Conservation (phyloP, 345 rosid genomes). For the Moringa oleifera region DNA sequence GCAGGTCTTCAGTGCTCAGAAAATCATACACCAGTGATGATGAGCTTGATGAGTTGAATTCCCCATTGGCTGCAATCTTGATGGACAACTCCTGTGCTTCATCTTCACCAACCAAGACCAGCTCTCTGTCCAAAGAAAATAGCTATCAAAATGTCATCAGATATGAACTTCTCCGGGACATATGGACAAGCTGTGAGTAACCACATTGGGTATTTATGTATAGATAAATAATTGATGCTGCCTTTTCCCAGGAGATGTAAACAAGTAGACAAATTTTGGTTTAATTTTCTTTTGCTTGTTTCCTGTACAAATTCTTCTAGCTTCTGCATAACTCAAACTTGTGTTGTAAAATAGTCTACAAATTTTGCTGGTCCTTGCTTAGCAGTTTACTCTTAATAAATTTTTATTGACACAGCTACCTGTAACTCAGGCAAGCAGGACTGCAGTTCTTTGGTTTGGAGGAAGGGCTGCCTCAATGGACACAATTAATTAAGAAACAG, state of each 20-base stretch:
- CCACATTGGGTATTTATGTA: not conserved
- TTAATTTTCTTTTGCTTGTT: not conserved
- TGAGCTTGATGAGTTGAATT: slow-evolving; percentile 82
- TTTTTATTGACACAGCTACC: too few species aligned
- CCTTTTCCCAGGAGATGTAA: slow-evolving; percentile 16
- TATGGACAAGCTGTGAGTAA: slow-evolving; percentile 65
- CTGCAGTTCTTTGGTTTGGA: too few species aligned
- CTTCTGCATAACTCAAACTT: not conserved
- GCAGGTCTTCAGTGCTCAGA: slow-evolving; percentile 56
- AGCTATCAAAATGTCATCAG: slow-evolving; percentile 34
- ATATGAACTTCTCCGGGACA: slow-evolving; percentile 71
- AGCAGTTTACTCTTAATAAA: too few species aligned
- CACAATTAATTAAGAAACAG: too few species aligned
- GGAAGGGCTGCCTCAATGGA: too few species aligned
- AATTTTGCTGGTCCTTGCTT: too few species aligned
- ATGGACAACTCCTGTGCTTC: slow-evolving; percentile 26
- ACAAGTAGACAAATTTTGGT: slow-evolving; percentile 19
- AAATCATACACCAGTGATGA: slow-evolving; percentile 84
- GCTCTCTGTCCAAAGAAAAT: slow-evolving; percentile 34
- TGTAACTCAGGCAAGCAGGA: too few species aligned
- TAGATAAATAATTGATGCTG: slow-evolving; percentile 8
- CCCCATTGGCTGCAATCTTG: slow-evolving; percentile 57
- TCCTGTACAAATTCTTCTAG: slow-evolving; percentile 11
- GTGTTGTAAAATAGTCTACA: too few species aligned
- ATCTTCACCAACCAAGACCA: slow-evolving; percentile 23